Evolutionary conservation across 805 yeast species (phyloP).

Genomic region (Clavispora asparagi): DNA sequence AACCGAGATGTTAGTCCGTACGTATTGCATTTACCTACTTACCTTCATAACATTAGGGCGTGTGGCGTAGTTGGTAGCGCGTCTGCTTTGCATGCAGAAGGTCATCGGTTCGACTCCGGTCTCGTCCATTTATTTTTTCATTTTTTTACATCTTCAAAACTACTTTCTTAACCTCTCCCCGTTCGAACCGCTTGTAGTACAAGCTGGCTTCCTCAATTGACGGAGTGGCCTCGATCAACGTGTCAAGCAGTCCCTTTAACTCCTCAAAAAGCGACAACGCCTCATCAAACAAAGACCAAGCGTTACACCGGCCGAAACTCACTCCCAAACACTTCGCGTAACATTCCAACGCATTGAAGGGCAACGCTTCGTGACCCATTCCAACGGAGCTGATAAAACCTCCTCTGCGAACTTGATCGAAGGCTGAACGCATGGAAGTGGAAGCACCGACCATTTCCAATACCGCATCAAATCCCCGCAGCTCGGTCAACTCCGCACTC

Average conservation of each 20-base stretch:
- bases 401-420: conserved; percentile 49
- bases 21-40: no score
- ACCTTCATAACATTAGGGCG: conserved; percentile 40
- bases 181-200: conserved; percentile 49
- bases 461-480: conserved; percentile 55
- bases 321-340: conserved; percentile 51
- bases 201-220: conserved; percentile 40
- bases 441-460: conserved; percentile 57
- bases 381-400: conserved; percentile 58
- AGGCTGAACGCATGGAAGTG: conserved; percentile 46
- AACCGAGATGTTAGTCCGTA: no score
- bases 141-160: conserved; percentile 34
- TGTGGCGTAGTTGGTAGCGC: conserved; percentile 84
- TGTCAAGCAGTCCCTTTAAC: conserved; percentile 39
- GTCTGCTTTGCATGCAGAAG: conserved; percentile 73
- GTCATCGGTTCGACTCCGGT: conserved; percentile 75
- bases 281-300: conserved; percentile 50
- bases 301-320: conserved; percentile 63
- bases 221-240: conserved; percentile 46
- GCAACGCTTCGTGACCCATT: conserved; percentile 53
- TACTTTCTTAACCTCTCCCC: conserved; percentile 51
- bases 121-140: conserved; percentile 48
- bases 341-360: conserved; percentile 53
- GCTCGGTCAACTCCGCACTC: conserved; percentile 33
- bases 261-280: conserved; percentile 44